phyloP scores from a whole-genome alignment of 2,329 filamentous ascomycete genomes.

The Fusarium buxicola region DNA sequence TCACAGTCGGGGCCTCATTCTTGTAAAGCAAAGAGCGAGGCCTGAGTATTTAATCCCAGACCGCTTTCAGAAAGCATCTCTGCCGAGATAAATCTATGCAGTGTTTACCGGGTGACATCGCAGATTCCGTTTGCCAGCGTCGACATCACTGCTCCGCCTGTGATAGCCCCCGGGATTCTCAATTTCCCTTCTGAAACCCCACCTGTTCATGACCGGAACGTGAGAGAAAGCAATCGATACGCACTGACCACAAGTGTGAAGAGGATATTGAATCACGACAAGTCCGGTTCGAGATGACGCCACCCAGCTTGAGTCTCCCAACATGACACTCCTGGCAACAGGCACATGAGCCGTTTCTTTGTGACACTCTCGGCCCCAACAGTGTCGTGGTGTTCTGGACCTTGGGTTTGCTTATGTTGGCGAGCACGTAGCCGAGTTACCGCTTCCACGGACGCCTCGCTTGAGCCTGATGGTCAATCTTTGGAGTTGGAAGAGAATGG shows the following conservation, averaged over 20 bases:
- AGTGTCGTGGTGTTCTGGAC: not conserved
- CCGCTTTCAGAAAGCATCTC: too few species aligned
- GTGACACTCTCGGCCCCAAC: too few species aligned
- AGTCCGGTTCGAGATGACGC: not conserved
- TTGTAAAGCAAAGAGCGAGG: too few species aligned
- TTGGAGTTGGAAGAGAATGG: too few species aligned
- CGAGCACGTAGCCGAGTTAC: too few species aligned
- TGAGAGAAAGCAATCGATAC: too few species aligned
- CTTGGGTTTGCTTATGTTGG: not conserved
- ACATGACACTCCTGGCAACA: not conserved
- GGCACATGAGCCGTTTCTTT: constrained; percentile 14
- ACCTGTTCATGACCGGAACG: not conserved
- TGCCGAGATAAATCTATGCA: too few species aligned
- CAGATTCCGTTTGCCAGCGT: not conserved
- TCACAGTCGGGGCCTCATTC: not conserved
- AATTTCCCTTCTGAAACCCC: too few species aligned
- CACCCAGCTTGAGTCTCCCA: not conserved
- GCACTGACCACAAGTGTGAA: not conserved
- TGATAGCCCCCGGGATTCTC: not conserved
- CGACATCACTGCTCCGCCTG: not conserved
- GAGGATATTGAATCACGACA: not conserved
- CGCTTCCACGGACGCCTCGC: too few species aligned
- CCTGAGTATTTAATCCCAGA: too few species aligned
- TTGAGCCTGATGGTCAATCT: too few species aligned
- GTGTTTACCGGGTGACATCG: not conserved